These are phyloP conservation scores for Fusarium sp. DNA, from an alignment of 2,329 filamentous ascomycete genomes.

Conservation along the genomic window DNA sequence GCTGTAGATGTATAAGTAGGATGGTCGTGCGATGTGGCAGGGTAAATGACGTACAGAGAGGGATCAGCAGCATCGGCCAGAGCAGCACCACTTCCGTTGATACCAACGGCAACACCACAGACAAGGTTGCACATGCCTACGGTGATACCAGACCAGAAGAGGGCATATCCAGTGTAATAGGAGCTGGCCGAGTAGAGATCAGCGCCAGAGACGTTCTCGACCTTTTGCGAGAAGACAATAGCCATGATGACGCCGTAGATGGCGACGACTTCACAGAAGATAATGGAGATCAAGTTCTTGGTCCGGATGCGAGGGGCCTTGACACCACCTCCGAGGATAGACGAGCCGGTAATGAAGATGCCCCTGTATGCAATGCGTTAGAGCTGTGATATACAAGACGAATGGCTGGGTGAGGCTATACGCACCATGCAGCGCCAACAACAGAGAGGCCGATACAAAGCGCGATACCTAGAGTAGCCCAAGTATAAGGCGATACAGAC, in stretches of 20 bases:
- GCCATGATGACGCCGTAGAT: constrained; percentile 99
- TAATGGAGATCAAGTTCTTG: constrained; percentile 99
- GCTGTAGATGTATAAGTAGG: constrained; percentile 61
- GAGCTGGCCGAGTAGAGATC: constrained; percentile 79
- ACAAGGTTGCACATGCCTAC: constrained; percentile 96
- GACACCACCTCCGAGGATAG: constrained; percentile 96
- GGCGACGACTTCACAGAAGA: constrained; percentile 99
- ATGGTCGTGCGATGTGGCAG: background rate
- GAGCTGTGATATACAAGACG: constrained; percentile 18
- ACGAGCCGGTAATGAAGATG: constrained; percentile 98
- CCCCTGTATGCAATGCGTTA: constrained; percentile 72
- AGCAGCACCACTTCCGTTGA: constrained; percentile 97
- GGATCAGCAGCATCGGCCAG: constrained; percentile 95
- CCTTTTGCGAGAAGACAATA: constrained; percentile 95
- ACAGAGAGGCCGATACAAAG: constrained; percentile 97
- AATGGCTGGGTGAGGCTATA: constrained; percentile 33
- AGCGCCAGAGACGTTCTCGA: constrained; percentile 74
- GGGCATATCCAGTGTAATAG: constrained; percentile 93
- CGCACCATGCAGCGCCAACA: constrained; percentile 95
- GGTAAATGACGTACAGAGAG: constrained; percentile 74
- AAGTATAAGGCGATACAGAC: constrained; percentile 92
- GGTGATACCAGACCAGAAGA: constrained; percentile 96
- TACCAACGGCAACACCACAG: constrained; percentile 95
- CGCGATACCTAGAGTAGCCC: constrained; percentile 90
- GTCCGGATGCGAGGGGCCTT: constrained; percentile 97